These are phyloP conservation scores for Candida lessepsii DNA, from an alignment of 805 yeast species.

Conservation along the genomic window DNA sequence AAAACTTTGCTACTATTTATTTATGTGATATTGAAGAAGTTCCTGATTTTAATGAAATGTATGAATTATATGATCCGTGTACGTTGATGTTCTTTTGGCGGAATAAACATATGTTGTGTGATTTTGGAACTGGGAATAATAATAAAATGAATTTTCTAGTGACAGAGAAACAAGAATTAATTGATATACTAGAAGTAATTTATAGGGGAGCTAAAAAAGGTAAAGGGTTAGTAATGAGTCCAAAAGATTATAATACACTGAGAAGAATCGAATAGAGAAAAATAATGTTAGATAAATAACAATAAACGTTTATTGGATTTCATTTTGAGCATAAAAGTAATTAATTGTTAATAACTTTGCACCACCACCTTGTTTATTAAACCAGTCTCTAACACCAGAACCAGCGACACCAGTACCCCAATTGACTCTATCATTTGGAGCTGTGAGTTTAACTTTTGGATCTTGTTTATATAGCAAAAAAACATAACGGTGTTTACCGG, in stretches of 20 bases:
- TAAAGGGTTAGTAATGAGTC: conserved; percentile 85
- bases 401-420: conserved; percentile 91
- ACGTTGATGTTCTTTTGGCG: conserved; percentile 91
- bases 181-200: conserved; percentile 85
- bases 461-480: conserved; percentile 72
- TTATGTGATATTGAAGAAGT: conserved; percentile 87
- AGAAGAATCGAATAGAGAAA: conserved; percentile 14
- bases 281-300: not conserved
- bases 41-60: conserved; percentile 85
- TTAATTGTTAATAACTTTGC: conserved; percentile 67
- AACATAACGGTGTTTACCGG: conserved; percentile 86
- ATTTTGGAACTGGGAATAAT: conserved; percentile 96
- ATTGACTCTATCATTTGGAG: conserved; percentile 57
- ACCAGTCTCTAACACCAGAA: conserved; percentile 75
- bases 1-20: conserved; percentile 85
- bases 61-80: conserved; percentile 86
- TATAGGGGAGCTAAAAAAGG: conserved; percentile 92
- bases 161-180: conserved; percentile 81
- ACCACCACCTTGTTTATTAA: conserved; percentile 54
- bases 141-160: conserved; percentile 82
- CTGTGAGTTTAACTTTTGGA: conserved; percentile 38
- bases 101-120: conserved; percentile 97
- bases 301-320: conserved; percentile 16
- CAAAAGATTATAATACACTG: conserved; percentile 57
- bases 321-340: conserved; percentile 79